Conservation (phyloP, 371 early-diverging fungal genomes). For the Mortierella sp. region DNA sequence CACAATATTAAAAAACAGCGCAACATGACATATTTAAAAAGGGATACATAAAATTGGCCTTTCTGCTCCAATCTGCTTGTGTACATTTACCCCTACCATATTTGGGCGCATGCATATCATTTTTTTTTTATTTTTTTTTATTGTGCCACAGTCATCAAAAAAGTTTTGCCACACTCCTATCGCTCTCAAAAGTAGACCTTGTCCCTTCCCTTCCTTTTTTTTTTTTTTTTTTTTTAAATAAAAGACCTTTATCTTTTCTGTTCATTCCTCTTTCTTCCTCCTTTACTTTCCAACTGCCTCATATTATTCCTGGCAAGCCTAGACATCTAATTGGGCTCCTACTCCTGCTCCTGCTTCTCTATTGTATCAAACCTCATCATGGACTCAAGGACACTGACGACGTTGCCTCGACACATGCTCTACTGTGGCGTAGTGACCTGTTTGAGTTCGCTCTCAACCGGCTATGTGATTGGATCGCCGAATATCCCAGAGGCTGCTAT, state of each 20-base stretch:
- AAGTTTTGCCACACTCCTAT: too few species aligned
- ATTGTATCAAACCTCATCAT: slow-evolving; percentile 8
- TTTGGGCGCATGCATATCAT: too few species aligned
- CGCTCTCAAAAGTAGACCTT: too few species aligned
- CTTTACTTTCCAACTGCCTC: background rate
- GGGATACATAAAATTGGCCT: too few species aligned
- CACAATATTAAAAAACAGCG: too few species aligned
- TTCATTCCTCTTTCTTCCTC: background rate
- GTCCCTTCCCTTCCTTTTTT: too few species aligned
- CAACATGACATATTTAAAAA: too few species aligned
- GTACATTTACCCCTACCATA: too few species aligned
- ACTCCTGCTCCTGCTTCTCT: background rate
- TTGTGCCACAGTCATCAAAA: too few species aligned
- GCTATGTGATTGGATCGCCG: slow-evolving; percentile 65
- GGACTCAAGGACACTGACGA: slow-evolving; percentile 58
- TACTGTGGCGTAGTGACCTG: slow-evolving; percentile 59
- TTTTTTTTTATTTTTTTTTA: too few species aligned
- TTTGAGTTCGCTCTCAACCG: slow-evolving; percentile 60
- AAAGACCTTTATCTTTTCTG: background rate
- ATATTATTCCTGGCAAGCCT: background rate
- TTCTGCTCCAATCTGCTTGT: too few species aligned
- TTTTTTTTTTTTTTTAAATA: background rate
- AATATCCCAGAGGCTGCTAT: slow-evolving; percentile 59
- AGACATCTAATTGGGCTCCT: background rate
- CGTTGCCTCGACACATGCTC: slow-evolving; percentile 58